These are phyloP conservation scores for Vanilla planifolia DNA, from an alignment of 106 monocot species.

Conservation along the genomic window DNA sequence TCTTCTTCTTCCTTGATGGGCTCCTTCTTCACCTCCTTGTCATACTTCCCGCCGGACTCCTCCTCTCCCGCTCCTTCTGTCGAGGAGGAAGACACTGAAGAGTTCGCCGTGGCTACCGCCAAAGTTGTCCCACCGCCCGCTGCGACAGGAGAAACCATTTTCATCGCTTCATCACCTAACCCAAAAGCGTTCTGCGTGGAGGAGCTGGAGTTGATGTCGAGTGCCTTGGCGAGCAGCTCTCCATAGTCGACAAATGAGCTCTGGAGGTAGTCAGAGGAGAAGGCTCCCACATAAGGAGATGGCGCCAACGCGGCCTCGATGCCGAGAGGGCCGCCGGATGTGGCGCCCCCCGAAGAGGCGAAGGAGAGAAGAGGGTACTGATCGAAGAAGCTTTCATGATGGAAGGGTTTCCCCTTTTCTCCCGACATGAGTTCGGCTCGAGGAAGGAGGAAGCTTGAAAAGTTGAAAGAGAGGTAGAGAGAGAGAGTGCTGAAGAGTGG, in stretches of 20 bases:
- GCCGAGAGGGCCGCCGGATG: not conserved
- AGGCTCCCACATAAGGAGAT: not conserved
- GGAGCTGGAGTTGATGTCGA: not conserved
- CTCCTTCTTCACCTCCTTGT: not conserved
- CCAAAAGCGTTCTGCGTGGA: not conserved
- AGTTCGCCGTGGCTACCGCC: not conserved
- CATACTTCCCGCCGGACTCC: not conserved
- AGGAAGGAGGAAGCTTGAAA: not conserved
- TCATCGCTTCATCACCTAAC: not conserved
- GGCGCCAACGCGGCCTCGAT: not conserved
- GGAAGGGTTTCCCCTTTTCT: not conserved
- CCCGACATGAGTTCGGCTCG: not conserved
- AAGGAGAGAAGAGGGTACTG: not conserved
- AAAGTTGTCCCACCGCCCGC: no score
- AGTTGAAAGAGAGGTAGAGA: not conserved
- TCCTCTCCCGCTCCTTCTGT: not conserved
- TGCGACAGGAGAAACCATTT: not conserved
- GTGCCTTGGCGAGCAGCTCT: not conserved
- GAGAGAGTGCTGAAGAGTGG: not conserved
- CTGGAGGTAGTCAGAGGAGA: not conserved
- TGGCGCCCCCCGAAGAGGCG: not conserved
- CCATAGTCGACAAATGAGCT: slow-evolving; percentile 4
- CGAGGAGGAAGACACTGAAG: not conserved
- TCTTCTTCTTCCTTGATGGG: not conserved
- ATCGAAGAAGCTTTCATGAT: not conserved